Evolutionary conservation across 148 eudicot species (phyloP).

Genomic region (Vaccinium vitisidaea): DNA sequence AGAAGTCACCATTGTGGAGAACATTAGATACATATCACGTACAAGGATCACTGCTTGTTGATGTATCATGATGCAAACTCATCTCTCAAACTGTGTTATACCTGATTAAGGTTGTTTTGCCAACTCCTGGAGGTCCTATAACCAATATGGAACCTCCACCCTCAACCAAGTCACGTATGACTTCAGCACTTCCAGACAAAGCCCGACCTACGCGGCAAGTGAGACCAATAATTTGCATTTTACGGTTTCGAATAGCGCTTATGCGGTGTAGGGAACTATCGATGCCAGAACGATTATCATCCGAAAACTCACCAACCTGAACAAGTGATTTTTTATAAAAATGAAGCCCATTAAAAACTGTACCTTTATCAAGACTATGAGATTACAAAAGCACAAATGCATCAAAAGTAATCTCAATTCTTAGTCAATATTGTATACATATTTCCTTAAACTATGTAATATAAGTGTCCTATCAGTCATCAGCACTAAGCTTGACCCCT

Average conservation of each 20-base stretch:
- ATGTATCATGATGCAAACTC: background rate
- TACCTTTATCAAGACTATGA: background rate
- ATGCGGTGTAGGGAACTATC: slow-evolving; percentile 92
- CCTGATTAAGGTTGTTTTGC: slow-evolving; percentile 98
- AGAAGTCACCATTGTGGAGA: background rate
- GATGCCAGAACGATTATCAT: slow-evolving; percentile 95
- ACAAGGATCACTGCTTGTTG: background rate
- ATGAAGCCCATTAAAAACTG: background rate
- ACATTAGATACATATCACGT: background rate
- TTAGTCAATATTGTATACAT: background rate
- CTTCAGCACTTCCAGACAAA: slow-evolving; percentile 92
- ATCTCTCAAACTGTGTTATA: slow-evolving; percentile 23
- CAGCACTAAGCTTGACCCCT: background rate
- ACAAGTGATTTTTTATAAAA: slow-evolving; percentile 26
- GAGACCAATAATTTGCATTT: slow-evolving; percentile 88
- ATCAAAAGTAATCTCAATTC: background rate
- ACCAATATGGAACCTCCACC: slow-evolving; percentile 94
- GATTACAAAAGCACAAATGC: background rate
- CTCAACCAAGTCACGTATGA: slow-evolving; percentile 82
- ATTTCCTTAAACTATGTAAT: background rate
- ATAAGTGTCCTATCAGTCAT: slow-evolving; percentile 19
- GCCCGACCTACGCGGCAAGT: slow-evolving; percentile 99
- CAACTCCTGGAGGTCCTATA: slow-evolving; percentile 99
- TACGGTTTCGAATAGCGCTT: slow-evolving; percentile 96
- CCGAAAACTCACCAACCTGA: slow-evolving; percentile 98